phyloP scores from a whole-genome alignment of 208 protist species.

The Wallacemonas sp. region DNA sequence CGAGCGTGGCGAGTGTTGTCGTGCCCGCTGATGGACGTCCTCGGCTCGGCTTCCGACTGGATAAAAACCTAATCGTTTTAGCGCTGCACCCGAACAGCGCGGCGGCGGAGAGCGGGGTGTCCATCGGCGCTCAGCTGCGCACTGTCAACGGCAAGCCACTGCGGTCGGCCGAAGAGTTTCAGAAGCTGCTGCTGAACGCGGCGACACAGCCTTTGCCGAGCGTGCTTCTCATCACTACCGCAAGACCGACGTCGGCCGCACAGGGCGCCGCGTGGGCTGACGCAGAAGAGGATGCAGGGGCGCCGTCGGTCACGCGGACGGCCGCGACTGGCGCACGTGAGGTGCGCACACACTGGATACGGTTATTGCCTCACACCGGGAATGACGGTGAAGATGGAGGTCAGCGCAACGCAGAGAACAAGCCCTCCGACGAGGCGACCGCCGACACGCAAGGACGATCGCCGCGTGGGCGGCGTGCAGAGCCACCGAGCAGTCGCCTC shows the following conservation, averaged over 20 bases:
- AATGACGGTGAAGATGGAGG: too few relatives aligned
- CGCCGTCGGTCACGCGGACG: too few relatives aligned
- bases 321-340: background rate
- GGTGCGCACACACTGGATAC: constrained; percentile 2
- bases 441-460: too few relatives aligned
- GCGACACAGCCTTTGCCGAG: constrained; percentile 7
- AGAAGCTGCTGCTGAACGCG: background rate
- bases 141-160: constrained; percentile 13
- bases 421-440: too few relatives aligned
- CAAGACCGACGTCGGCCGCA: background rate
- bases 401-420: too few relatives aligned
- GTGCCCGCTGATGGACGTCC: background rate
- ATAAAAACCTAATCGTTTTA: constrained; percentile 4
- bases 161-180: background rate
- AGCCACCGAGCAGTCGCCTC: too few relatives aligned
- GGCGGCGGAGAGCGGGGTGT: constrained; percentile 1
- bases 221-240: constrained; percentile 9
- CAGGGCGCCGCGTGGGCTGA: constrained; percentile 9
- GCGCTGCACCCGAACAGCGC: background rate
- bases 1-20: background rate
- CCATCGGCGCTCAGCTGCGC: constrained; percentile 2
- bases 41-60: constrained; percentile 1
- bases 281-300: background rate
- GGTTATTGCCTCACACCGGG: background rate
- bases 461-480: background rate